These are phyloP conservation scores for Meredithiella fracta DNA, from an alignment of 2,329 filamentous ascomycete species.

Conservation along the genomic window DNA sequence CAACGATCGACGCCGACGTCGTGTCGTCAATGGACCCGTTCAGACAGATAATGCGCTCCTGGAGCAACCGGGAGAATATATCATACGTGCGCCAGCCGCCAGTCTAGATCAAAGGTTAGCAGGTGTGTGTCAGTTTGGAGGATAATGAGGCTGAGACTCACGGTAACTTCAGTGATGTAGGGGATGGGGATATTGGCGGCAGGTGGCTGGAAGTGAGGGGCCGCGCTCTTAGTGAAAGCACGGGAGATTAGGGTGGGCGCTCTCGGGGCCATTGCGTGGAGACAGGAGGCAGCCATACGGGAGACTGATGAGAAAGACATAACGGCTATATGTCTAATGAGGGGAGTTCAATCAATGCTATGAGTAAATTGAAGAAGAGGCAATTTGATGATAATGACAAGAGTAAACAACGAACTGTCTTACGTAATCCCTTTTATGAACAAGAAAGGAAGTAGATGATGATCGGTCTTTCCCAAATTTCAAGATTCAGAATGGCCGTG, in stretches of 20 bases:
- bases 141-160: slow-evolving; percentile 19
- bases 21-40: slow-evolving; percentile 84
- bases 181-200: slow-evolving; percentile 37
- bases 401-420: too few relatives aligned
- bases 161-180: slow-evolving; percentile 40
- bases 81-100: slow-evolving; percentile 63
- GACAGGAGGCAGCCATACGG: background rate
- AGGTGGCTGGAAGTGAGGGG: slow-evolving; percentile 16
- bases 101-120: slow-evolving; percentile 31
- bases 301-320: background rate
- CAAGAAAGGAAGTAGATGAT: too few relatives aligned
- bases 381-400: background rate
- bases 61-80: slow-evolving; percentile 61
- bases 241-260: background rate
- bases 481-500: too few relatives aligned
- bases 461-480: too few relatives aligned
- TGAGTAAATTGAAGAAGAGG: background rate
- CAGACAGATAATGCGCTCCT: slow-evolving; percentile 88
- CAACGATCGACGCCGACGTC: slow-evolving; percentile 83
- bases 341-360: too few relatives aligned
- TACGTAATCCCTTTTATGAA: too few relatives aligned
- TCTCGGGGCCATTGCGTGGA: background rate
- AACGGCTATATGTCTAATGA: too few relatives aligned
- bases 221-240: background rate
- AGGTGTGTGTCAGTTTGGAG: slow-evolving; percentile 18